Evolutionary conservation across 2,329 filamentous ascomycete genomes (phyloP), one percentile per base, ranked within the genome.

Genomic region (Fusarium nygamai): DNA sequence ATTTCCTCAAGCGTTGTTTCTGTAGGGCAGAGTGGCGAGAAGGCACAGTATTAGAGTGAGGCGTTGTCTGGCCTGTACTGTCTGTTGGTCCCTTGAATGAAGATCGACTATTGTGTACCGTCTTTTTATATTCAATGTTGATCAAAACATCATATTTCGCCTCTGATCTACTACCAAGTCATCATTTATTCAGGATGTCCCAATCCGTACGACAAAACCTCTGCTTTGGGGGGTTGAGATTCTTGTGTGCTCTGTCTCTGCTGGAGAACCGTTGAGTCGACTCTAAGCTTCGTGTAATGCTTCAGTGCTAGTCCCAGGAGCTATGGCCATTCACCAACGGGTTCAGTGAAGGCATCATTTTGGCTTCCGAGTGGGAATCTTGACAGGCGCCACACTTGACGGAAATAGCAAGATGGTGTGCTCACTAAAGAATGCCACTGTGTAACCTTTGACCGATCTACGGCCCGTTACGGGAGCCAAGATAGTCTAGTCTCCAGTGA

Each of bases 351-450:
- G 29, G 16, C 34, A 29, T 36, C 12, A 24, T 34, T 53, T 73
- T 75, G 67, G 69, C 64, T 72, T 73, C 64, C 31, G 39, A 43
- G 50, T 31, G 43, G 59, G 34, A 59, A 60, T 61, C 61, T 60
- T 57, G 64, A 66, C 60, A 61, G 56, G 44, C 57, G 64, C 51
- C 51, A 59, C 47, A 59, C 56, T 39, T 8, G 38, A 48, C 51
- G 70, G 70, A 70, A 61, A 50, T 53, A 63, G 64, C 48, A 72
- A 43, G 33, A 67, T 69, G 36, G 27, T 44, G 29, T 20, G 20
- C 10, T 31, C n/a, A 47, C 16, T 48, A 44, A 46, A 72, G 44
- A 62, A 69, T 72, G 67, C 29, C 47, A 56, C 36, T 34, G 39
- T 51, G 43, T 36, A 24, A 64, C 29, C 22, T 60, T 27, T 13